phyloP scores from a whole-genome alignment of 2,329 filamentous ascomycete genomes.

The Graphilbum ipis-grandicollis region DNA sequence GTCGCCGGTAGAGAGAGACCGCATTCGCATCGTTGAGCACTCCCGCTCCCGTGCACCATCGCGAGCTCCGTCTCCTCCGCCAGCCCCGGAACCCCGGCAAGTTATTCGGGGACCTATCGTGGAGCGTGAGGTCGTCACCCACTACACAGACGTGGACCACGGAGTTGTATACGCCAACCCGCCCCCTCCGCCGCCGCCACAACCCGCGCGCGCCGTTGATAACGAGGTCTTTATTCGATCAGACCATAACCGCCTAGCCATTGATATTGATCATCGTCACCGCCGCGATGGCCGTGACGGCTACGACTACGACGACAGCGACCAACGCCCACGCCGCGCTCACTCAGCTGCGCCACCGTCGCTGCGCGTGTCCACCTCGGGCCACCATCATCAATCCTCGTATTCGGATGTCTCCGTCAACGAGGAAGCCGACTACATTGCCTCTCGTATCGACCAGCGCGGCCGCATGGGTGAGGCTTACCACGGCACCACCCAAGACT shows the following conservation, averaged over 20 bases:
- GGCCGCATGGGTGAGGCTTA: constrained; percentile 56
- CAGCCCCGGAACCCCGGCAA: constrained; percentile 28
- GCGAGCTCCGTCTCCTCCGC: constrained; percentile 28
- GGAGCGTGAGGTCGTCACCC: constrained; percentile 76
- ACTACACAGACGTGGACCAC: constrained; percentile 76
- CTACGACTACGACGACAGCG: no score
- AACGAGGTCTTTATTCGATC: constrained; percentile 50
- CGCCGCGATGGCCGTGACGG: background rate
- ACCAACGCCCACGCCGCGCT: no score
- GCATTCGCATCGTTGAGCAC: constrained; percentile 32
- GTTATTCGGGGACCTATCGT: constrained; percentile 63
- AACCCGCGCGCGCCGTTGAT: constrained; percentile 26
- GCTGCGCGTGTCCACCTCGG: constrained; percentile 14
- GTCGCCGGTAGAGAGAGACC: constrained; percentile 14
- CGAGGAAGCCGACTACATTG: constrained; percentile 48
- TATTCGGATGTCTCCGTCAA: constrained; percentile 31
- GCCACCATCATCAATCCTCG: no score
- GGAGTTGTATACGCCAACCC: constrained; percentile 35
- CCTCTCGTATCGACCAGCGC: constrained; percentile 35
- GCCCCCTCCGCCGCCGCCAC: constrained; percentile 30
- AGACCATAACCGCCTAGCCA: constrained; percentile 32
- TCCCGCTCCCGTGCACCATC: constrained; percentile 26
- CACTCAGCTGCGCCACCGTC: constrained; percentile 27
- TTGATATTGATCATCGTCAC: constrained; percentile 21
- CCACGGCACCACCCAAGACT: constrained; percentile 57